phyloP scores from a whole-genome alignment of 2,329 filamentous ascomycete genomes.

The Aspergillus thermomutatus region DNA sequence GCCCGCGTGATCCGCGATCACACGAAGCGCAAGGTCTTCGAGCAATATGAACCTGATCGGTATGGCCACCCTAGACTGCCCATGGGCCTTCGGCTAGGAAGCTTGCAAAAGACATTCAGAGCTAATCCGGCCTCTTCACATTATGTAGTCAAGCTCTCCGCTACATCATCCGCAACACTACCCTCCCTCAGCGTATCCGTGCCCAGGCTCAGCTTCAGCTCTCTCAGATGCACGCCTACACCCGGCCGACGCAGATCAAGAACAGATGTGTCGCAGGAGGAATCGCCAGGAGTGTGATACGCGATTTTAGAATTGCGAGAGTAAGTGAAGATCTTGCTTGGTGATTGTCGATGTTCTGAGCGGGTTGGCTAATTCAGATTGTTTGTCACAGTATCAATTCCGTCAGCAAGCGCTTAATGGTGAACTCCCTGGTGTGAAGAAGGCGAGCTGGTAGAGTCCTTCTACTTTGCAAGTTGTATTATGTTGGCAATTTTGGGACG shows the following conservation, averaged over 20 bases:
- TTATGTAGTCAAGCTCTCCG: conserved; percentile 75
- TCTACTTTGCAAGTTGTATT: conserved; percentile 6
- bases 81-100: neutral
- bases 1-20: conserved; percentile 86
- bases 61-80: conserved; percentile 37
- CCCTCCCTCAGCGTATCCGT: conserved; percentile 74
- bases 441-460: conserved; percentile 80
- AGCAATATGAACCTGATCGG: conserved; percentile 83
- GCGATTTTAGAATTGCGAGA: conserved; percentile 87
- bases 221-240: conserved; percentile 94
- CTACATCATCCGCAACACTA: conserved; percentile 92
- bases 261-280: conserved; percentile 92
- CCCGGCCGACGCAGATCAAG: conserved; percentile 85
- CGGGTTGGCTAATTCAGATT: conserved; percentile 16
- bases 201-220: conserved; percentile 92
- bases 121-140: neutral
- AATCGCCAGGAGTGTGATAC: conserved; percentile 83
- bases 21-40: conserved; percentile 92
- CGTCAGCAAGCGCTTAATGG: conserved; percentile 82
- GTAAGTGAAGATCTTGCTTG: conserved; percentile 54
- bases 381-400: conserved; percentile 73
- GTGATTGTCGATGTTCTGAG: neutral
- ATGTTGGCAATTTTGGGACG: conserved; percentile 17
- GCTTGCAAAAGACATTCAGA: neutral
- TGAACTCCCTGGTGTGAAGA: conserved; percentile 85